Evolutionary conservation across 225 moss, liverwort and hornwort species (phyloP), one percentile per base, ranked within the genome.

Genomic region (Antitrichia curtipendula): DNA sequence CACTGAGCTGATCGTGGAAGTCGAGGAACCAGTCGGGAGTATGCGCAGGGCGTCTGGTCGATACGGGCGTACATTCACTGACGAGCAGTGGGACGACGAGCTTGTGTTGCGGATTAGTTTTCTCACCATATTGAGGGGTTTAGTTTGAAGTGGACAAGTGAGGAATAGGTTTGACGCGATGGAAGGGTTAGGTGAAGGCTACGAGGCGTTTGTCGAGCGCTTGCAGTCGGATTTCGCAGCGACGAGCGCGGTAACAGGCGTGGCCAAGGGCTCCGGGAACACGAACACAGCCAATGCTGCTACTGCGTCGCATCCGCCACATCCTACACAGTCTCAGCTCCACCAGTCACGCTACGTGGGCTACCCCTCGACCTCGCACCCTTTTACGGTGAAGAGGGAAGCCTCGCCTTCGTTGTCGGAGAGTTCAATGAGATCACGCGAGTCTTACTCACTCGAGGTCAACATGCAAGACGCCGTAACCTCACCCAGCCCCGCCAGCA

Each of bases 111-210:
- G 59, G 89, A 65, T 68, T 41, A 41, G 41, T 53, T 75, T 58
- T 71, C 31, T 59, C 78, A 10, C 73, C 70, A 81, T 69, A 65
- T n/a, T 34, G n/a, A 74, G 86, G 59, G 61, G 81, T 85, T 85
- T 34, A 24, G 41, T 61, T 86, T 58, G 66, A 54, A 66, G 40
- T 68, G 64, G 4, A 58, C 49, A 36, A n/a, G 53, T 38, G 41
- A 47, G 25, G 31, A 69, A 64, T 83, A 58, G 63, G 52, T 57
- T 70, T n/a, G 78, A 41, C 85, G 87, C 88, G 72, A 98, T 98
- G 98, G 98, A 98, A 85, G 96, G 98, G 80, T 92, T 96, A 40
- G 96, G 97, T 19, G 97, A 97, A 62, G 95, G 96, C 75, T 98
- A 96, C 60, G 96, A 97, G 85, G 94, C 94, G 83, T 98, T 98